Evolutionary conservation across 768 basidiomycete species (phyloP).

Genomic region (Psilocybe tampanensis): DNA sequence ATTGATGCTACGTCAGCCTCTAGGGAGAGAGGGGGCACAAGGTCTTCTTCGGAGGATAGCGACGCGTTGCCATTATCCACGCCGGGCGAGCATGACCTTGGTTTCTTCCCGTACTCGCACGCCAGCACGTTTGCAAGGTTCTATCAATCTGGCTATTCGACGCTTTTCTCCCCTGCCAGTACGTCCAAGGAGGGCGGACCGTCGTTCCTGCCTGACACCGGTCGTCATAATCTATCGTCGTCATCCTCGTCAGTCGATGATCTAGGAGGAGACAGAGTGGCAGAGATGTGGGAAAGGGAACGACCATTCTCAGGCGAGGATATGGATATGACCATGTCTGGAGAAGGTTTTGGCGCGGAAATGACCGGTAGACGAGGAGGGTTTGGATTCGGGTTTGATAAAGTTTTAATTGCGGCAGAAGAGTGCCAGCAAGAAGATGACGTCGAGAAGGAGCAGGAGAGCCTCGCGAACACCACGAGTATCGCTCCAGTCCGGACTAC

Average conservation of each 20-base stretch:
- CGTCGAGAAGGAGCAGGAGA: constrained; percentile 7
- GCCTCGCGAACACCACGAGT: constrained; percentile 16
- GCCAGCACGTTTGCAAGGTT: constrained; percentile 1
- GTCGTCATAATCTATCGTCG: neutral
- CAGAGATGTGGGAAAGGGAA: neutral
- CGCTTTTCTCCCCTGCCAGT: neutral
- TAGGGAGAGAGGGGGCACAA: constrained; percentile 8
- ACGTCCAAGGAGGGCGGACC: neutral
- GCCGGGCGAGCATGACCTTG: constrained; percentile 14
- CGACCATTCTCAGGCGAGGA: neutral
- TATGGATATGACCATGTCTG: constrained; percentile 1
- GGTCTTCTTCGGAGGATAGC: constrained; percentile 24
- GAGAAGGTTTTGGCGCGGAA: neutral
- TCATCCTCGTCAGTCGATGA: neutral
- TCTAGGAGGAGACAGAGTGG: neutral
- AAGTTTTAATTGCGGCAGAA: constrained; percentile 17
- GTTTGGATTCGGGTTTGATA: constrained; percentile 18
- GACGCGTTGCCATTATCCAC: constrained; percentile 20
- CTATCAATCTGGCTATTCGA: neutral
- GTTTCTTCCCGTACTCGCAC: constrained; percentile 14
- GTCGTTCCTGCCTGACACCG: neutral
- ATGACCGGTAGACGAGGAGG: constrained; percentile 7
- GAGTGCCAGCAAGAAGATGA: constrained; percentile 4
- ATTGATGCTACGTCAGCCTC: neutral
- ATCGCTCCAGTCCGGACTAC: neutral